phyloP scores from a whole-genome alignment of 1,284 basidiomycete species.

The Boletus albobrunnescens region DNA sequence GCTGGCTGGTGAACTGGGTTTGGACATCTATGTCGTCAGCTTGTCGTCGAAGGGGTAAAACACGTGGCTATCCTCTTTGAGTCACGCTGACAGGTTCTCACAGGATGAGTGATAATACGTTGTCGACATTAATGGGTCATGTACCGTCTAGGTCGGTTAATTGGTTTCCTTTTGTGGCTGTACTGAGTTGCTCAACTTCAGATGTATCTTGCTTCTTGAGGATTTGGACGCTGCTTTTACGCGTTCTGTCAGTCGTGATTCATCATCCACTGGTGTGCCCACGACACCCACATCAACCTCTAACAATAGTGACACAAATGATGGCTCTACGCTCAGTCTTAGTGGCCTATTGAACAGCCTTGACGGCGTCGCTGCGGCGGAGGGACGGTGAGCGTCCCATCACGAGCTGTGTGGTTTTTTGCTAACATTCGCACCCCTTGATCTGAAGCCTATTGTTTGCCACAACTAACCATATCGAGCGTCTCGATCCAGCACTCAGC shows the following conservation, averaged over 20 bases:
- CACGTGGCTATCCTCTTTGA: background rate
- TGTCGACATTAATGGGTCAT: conserved; percentile 77
- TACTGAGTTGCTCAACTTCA: conserved; percentile 28
- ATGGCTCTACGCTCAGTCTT: conserved; percentile 76
- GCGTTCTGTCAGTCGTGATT: conserved; percentile 74
- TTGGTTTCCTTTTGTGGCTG: background rate
- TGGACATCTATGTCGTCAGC: conserved; percentile 85
- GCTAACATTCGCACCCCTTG: conserved; percentile 15
- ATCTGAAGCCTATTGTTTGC: conserved; percentile 65
- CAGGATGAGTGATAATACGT: conserved; percentile 83
- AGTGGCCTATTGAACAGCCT: conserved; percentile 80
- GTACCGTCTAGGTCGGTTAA: conserved; percentile 69
- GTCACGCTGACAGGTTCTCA: conserved; percentile 10
- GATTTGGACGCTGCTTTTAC: conserved; percentile 86
- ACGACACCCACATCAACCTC: conserved; percentile 41
- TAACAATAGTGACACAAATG: conserved; percentile 47
- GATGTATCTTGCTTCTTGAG: conserved; percentile 84
- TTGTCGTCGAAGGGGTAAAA: conserved; percentile 77
- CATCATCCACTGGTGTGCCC: conserved; percentile 69
- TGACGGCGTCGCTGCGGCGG: conserved; percentile 82
- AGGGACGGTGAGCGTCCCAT: conserved; percentile 61
- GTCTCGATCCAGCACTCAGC: conserved; percentile 76
- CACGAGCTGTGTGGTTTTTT: conserved; percentile 10
- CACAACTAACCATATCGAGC: conserved; percentile 83
- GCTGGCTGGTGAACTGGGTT: conserved; percentile 77